These are phyloP conservation scores for Neofusicoccum laricinum DNA, from an alignment of 2,329 filamentous ascomycete genomes.

Conservation along the genomic window DNA sequence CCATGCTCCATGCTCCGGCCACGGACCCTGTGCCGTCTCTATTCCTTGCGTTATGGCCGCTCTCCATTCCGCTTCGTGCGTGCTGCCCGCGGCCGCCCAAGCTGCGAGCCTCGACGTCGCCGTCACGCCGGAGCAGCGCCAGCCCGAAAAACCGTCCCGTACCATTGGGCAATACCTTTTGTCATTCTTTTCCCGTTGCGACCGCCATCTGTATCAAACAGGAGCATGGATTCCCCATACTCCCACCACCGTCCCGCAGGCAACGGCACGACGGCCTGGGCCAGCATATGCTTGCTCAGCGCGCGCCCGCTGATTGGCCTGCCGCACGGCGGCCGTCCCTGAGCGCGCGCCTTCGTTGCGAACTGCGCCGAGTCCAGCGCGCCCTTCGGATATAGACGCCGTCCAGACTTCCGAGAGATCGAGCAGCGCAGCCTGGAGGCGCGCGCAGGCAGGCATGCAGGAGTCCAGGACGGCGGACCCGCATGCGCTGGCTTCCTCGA, in stretches of 20 bases:
- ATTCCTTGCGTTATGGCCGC: conserved; percentile 9
- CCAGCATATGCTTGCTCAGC: not conserved
- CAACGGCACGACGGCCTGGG: conserved; percentile 6
- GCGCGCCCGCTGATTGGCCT: not conserved
- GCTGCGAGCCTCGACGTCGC: not conserved
- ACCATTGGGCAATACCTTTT: not conserved
- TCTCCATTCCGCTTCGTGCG: not conserved
- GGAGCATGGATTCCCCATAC: conserved; percentile 15
- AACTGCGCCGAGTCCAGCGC: not conserved
- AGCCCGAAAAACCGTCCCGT: not conserved
- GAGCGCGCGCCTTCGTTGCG: not conserved
- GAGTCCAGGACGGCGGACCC: conserved; percentile 3
- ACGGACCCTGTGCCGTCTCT: conserved; percentile 1
- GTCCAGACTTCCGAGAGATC: conserved; percentile 11
- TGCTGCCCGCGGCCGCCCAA: too few species aligned
- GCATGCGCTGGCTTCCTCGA: conserved; percentile 9
- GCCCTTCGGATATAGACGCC: not conserved
- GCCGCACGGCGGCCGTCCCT: not conserved
- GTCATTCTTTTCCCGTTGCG: not conserved
- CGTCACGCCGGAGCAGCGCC: not conserved
- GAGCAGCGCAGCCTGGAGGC: not conserved
- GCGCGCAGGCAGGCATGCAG: not conserved
- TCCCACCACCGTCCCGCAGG: not conserved
- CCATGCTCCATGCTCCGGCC: not conserved
- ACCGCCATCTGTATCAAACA: conserved; percentile 10